Evolutionary conservation across 371 early-diverging fungal species (phyloP), one percentile per base, ranked within the genome.

Genomic region (Mortierella sp.): DNA sequence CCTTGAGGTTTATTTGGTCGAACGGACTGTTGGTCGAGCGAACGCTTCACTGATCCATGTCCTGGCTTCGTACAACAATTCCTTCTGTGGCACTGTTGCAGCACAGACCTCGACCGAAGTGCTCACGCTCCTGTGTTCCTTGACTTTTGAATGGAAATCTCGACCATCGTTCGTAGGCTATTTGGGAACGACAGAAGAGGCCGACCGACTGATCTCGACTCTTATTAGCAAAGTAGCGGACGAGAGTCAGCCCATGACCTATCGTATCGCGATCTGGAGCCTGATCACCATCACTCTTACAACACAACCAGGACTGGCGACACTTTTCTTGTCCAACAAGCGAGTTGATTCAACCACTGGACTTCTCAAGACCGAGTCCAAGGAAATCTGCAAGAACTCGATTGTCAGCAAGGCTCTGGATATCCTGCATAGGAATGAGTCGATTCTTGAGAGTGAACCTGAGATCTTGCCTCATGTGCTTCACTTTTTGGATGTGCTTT

Each of bases 221-320:
- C 46, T 79, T 23, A 70, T 79, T 30, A 66, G 51, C 37, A 57
- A 70, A 9, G 68, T 79, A 37, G 60, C 60, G 14, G 72, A 79
- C 46, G 80, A 79, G 47, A 26, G 18, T 28, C 80, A 73, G 30
- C 26, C 52, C 6, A 19, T 66, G 15, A 63, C 57, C n/a, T 79
- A 79, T 21, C 73, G 80, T 19, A 70, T 73, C 23, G 80, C 80
- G 1, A 69, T 79, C 52, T 79, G 80, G 80, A 79, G 72, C 23
- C 62, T 79, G 19, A 73, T 79, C 63, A 70, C 73, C 51, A 73
- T 72, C 57, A 70, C 80, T 7, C 45, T 79, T 26, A 72, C 73
- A 4, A 79, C 80, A 14, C 80, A 79, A 23, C 80, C 80, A 11
- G 80, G 80, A 50, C 56, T 79, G 14, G 73, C 80, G 0, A 73